Conservation (phyloP, 2,329 filamentous ascomycete species). For the Talaromyces sp. region DNA sequence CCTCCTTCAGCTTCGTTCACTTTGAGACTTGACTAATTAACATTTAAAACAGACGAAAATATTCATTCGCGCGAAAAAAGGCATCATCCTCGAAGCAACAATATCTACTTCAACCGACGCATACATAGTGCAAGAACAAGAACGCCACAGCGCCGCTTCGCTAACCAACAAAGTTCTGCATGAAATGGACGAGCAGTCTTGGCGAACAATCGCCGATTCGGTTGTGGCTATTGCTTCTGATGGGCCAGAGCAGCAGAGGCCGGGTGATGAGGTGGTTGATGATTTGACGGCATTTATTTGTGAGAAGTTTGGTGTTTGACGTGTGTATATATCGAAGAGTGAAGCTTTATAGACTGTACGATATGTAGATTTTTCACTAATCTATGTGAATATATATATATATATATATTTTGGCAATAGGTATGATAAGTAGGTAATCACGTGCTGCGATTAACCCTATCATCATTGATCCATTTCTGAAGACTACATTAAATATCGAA, state of each 20-base stretch:
- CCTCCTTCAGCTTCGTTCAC: background rate
- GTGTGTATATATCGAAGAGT: background rate
- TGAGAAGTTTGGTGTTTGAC: constrained; percentile 14
- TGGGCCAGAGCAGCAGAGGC: background rate
- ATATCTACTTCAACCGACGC: constrained; percentile 37
- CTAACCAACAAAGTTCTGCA: constrained; percentile 47
- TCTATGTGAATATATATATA: background rate
- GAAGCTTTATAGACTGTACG: background rate
- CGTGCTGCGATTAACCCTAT: background rate
- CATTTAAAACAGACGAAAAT: constrained; percentile 34
- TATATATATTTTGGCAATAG: too few relatives aligned
- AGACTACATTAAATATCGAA: background rate
- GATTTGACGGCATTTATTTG: constrained; percentile 14
- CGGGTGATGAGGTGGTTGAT: constrained; percentile 8
- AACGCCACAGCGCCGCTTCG: constrained; percentile 28
- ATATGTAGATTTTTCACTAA: background rate
- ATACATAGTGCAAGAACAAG: constrained; percentile 27
- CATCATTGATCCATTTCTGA: background rate
- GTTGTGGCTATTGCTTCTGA: constrained; percentile 4
- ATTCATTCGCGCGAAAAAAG: constrained; percentile 41
- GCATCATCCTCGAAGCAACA: constrained; percentile 38
- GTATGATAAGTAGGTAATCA: background rate
- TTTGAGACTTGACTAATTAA: background rate
- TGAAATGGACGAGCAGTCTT: constrained; percentile 40
- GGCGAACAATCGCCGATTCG: constrained; percentile 19